These are phyloP conservation scores for Mortierella sp. DNA, from an alignment of 371 early-diverging fungal species.

Conservation along the genomic window DNA sequence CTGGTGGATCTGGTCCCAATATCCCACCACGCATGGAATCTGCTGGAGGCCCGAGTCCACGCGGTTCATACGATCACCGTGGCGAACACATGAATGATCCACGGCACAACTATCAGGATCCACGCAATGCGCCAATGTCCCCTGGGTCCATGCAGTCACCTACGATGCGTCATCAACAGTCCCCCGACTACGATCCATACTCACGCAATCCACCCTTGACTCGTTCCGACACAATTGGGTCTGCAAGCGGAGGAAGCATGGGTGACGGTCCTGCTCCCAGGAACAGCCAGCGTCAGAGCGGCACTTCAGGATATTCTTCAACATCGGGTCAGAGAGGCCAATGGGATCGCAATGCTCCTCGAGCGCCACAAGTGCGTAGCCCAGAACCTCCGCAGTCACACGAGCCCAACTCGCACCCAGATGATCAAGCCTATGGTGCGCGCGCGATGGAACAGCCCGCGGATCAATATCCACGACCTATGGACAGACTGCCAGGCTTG, in stretches of 20 bases:
- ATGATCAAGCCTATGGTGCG: constrained; percentile 12
- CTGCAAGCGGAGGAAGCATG: constrained; percentile 39
- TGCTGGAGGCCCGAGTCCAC: constrained; percentile 21
- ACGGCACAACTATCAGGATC: constrained; percentile 31
- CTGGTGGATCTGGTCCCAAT: constrained; percentile 32
- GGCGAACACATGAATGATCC: too few species aligned
- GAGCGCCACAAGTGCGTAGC: constrained; percentile 30
- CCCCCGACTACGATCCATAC: constrained; percentile 6
- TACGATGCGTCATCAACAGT: constrained; percentile 15
- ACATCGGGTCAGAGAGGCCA: too few species aligned
- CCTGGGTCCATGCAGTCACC: constrained; percentile 18
- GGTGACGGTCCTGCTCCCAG: constrained; percentile 34
- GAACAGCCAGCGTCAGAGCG: constrained; percentile 49
- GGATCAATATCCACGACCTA: constrained; percentile 28
- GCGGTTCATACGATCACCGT: too few species aligned
- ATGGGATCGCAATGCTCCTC: constrained; percentile 27
- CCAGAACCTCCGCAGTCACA: constrained; percentile 16
- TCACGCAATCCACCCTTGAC: constrained; percentile 19
- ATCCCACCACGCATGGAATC: constrained; percentile 50
- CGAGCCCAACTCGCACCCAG: constrained; percentile 5
- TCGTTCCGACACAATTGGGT: constrained; percentile 47
- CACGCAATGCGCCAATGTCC: constrained; percentile 11
- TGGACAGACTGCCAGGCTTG: too few species aligned
- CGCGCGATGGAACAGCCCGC: constrained; percentile 5
- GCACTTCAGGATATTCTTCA: constrained; percentile 31